phyloP scores from a whole-genome alignment of 1,139 yeast species.

The Starmera stellimalicola region DNA sequence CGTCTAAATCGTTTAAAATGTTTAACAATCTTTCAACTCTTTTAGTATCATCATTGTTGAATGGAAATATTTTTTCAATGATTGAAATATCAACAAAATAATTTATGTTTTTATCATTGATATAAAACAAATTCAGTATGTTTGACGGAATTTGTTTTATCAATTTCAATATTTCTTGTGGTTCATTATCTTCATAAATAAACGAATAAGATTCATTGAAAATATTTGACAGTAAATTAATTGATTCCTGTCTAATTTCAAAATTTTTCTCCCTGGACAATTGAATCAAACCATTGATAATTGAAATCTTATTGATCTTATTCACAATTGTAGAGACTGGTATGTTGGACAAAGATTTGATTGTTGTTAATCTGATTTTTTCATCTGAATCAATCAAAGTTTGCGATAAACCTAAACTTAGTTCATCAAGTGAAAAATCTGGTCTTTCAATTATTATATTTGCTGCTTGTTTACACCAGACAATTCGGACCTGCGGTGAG shows the following conservation, averaged over 20 bases:
- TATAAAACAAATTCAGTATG: slow-evolving; percentile 59
- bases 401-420: slow-evolving; percentile 52
- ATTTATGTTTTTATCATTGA: slow-evolving; percentile 63
- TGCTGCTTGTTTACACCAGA: slow-evolving; percentile 59
- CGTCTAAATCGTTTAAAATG: slow-evolving; percentile 40
- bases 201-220: slow-evolving; percentile 28
- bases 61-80: slow-evolving; percentile 54
- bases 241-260: slow-evolving; percentile 56
- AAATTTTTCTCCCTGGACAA: slow-evolving; percentile 62
- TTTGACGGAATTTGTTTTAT: slow-evolving; percentile 56
- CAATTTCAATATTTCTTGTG: slow-evolving; percentile 28
- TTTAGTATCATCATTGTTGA: slow-evolving; percentile 32
- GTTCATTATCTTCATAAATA: slow-evolving; percentile 6
- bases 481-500: slow-evolving; percentile 50
- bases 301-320: slow-evolving; percentile 34
- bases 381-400: slow-evolving; percentile 73
- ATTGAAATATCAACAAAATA: slow-evolving; percentile 56
- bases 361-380: slow-evolving; percentile 56
- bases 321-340: slow-evolving; percentile 33
- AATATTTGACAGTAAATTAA: slow-evolving; percentile 44
- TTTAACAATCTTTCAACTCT: slow-evolving; percentile 48
- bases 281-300: slow-evolving; percentile 48
- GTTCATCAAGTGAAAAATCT: slow-evolving; percentile 39
- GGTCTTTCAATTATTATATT: slow-evolving; percentile 33
- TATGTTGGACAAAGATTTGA: slow-evolving; percentile 35